A percentile compares a stretch with the other conserved stretches of the same genome.
Evolutionary conservation across 129 eudicot genomes (phyloP).

Genomic region (Flaveria trinervia): DNA sequence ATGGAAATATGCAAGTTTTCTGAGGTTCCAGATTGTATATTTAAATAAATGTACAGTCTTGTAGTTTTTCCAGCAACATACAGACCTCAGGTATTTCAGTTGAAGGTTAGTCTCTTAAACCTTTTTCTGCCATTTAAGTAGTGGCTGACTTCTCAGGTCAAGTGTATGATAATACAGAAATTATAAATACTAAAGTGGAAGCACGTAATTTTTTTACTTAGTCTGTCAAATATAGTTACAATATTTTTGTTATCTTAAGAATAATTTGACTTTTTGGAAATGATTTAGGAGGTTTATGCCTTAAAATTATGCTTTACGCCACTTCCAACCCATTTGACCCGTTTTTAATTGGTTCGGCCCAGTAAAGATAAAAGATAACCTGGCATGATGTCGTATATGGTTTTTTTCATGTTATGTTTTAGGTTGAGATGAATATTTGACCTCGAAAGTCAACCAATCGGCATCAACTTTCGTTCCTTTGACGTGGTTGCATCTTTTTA

Average conservation of each 20-base stretch:
- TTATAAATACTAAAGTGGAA: neutral
- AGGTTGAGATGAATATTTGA: neutral
- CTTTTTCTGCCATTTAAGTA: neutral
- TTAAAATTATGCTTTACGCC: neutral
- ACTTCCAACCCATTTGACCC: neutral
- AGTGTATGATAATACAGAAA: neutral
- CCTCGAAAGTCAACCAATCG: neutral
- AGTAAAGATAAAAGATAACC: too few species aligned
- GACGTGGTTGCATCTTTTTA: neutral
- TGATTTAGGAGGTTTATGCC: neutral
- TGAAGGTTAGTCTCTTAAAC: slow-evolving; percentile 26
- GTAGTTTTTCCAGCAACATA: slow-evolving; percentile 8
- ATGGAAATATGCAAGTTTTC: neutral
- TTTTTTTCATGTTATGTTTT: neutral
- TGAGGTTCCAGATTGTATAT: slow-evolving; percentile 20
- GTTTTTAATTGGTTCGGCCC: neutral
- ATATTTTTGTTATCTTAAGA: neutral
- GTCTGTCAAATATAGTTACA: neutral
- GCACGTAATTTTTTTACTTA: neutral
- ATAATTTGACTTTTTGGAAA: neutral
- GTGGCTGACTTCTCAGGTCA: slow-evolving; percentile 5
- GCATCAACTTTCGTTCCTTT: neutral
- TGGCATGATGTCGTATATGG: too few species aligned
- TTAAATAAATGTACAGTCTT: slow-evolving; percentile 12
- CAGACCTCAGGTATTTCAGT: slow-evolving; percentile 7